Evolutionary conservation across 2,329 filamentous ascomycete species (phyloP), one percentile per base, ranked within the genome.

Genomic region (Cytospora piceae): DNA sequence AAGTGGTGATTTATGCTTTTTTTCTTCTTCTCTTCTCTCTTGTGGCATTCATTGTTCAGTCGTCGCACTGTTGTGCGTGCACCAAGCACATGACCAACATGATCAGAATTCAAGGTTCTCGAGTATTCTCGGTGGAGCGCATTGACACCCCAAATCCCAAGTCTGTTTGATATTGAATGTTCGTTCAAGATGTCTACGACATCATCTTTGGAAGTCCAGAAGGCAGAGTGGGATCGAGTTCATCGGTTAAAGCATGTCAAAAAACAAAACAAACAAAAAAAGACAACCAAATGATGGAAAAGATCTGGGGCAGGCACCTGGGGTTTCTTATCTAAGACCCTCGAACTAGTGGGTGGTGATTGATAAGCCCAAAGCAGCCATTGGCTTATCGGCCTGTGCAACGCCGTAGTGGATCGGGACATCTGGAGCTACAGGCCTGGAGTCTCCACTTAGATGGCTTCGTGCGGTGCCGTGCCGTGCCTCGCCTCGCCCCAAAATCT

Each of bases 1-100:
- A 72, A 75, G 79, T 70, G 42, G 37, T 11, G n/a, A 42, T 2
- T 42, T 34, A 4, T 14, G 32, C 32, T 34, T 6, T 34, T n/a
- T n/a, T 15, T 9, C 17, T 42, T 4, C 20, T 5, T 42, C 17
- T 42, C 17, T 42, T 14, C 5, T n/a, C 17, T 39, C 12, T 3
- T 42, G 39, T 42, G 39, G 6, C 39, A 42, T 15, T 42, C 11
- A 20, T 42, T 42, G 17, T 42, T 42, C 39, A 42, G 39, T n/a
- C 2, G 12, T 4, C 11, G 12, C 14, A 51, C 22, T 27, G 22
- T 29, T 14, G 39, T 42, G 39, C 4, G 6, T 17, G 12, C 37
- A 39, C 37, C 37, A 15, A 17, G 37, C 15, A 42, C 39, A 42
- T 42, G 17, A 42, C 20, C 39, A 42, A n/a, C 39, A 42, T 17